These are phyloP conservation scores for Cordyceps javanica DNA, from an alignment of 2,329 filamentous ascomycete genomes.

Conservation along the genomic window DNA sequence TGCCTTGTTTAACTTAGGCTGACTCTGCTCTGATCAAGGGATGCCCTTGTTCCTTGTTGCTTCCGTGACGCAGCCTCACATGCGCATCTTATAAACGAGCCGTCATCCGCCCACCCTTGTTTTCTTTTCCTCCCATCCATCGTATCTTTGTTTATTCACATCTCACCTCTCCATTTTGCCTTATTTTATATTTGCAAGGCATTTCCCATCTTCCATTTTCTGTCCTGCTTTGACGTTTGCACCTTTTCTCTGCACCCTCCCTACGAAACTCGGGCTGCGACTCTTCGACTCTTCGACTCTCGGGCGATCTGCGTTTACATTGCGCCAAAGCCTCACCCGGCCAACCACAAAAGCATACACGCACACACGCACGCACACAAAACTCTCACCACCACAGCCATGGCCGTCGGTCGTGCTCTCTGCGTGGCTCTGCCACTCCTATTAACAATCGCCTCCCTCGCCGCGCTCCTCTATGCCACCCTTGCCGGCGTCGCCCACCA, in stretches of 20 bases:
- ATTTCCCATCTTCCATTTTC: background rate
- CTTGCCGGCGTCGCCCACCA: constrained; percentile 52
- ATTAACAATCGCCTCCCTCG: constrained; percentile 69
- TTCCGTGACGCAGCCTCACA: background rate
- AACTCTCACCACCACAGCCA: constrained; percentile 25
- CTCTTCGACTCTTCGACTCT: background rate
- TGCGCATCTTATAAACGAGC: constrained; percentile 5
- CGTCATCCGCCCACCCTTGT: background rate
- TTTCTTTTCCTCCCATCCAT: background rate
- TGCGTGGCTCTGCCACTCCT: constrained; percentile 85
- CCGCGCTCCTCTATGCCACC: constrained; percentile 57
- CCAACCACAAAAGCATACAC: background rate
- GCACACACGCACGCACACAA: background rate
- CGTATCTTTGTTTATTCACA: background rate
- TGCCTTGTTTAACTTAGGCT: background rate
- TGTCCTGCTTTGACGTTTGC: too few species aligned
- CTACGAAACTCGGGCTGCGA: background rate
- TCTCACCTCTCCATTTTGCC: background rate
- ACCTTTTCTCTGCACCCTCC: too few species aligned
- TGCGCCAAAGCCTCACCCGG: background rate
- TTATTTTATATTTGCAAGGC: background rate
- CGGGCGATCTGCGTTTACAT: background rate
- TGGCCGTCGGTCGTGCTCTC: constrained; percentile 67
- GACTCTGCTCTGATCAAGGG: background rate
- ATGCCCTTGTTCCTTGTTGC: background rate